Base-by-base conservation (phyloP, 495 filamentous ascomycete genomes). In the Penicillium mononematosum region DNA sequence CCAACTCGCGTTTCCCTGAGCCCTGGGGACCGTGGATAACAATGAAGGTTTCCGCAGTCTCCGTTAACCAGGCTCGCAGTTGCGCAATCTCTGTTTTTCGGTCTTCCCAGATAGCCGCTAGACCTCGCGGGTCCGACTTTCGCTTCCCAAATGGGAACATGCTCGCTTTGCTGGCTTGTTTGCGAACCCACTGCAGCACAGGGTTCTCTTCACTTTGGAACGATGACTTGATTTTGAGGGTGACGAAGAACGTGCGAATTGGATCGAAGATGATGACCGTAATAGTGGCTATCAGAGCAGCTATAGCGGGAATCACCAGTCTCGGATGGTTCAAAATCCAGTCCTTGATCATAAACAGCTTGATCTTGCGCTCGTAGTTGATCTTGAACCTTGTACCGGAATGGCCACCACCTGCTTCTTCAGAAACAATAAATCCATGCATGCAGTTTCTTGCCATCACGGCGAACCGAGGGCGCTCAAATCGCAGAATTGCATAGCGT, bases 251-350 rank as follows among this genome's bases (percentile, higher is more conserved):
- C 2, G 91, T 93, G 27, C 94, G 84, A 45, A 92, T 85, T 31
- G 94, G 94, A 63, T 98, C 94, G 64, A 98, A 98, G 1, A 98
- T 75, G 16, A 88, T 85, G n/a, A 96, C 88, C 1, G 92, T 92
- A 50, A 96, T 79, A n/a, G 85, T 82, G 0, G 91, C 91, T 31
- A 96, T 57, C 16, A 96, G 62, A 9, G 90, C 92, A 9, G 89
- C 90, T 5, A 96, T 29, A 0, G 85, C 67, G 5, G 95, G 93
- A 47, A 98, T 88, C 36, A 95, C 88, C 29, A 97, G 88, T 25
- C 90, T 78, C 4, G 95, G 95, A 66, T 98, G 95, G 61, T 75
- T 88, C n/a, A 90, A 69, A 19, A 98, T 62, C 93, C 92, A 98
- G 58, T 96, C 89, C 73, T 86, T 85, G 56, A 95, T 84, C 75